Evolutionary conservation across 2,329 filamentous ascomycete genomes (phyloP).

Genomic region (Anthostomella pinea): DNA sequence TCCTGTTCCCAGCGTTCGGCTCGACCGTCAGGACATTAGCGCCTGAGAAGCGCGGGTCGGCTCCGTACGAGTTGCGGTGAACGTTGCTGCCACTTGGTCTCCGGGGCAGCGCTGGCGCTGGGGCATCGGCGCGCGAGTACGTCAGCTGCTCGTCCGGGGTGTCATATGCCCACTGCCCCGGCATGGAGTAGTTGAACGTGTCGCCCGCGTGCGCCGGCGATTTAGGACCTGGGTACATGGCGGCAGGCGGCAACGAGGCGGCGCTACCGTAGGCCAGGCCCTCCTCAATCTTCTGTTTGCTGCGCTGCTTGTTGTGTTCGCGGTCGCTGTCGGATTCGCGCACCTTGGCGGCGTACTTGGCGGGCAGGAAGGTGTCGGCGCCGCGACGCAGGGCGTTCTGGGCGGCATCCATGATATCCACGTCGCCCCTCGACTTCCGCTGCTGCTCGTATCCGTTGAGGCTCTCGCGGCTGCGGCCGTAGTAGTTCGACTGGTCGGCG

Average conservation of each 20-base stretch:
- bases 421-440: conserved; percentile 24
- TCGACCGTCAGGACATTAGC: conserved; percentile 43
- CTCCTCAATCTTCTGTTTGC: conserved; percentile 39
- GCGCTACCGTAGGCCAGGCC: conserved; percentile 50
- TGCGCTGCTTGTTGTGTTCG: conserved; percentile 32
- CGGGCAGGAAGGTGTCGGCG: conserved; percentile 30
- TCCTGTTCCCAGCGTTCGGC: conserved; percentile 31
- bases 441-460: conserved; percentile 5
- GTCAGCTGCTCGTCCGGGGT: conserved; percentile 32
- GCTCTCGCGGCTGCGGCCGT: conserved; percentile 13
- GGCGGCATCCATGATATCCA: conserved; percentile 24
- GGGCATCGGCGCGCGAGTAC: conserved; percentile 28
- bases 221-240: conserved; percentile 19
- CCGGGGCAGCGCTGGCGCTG: too few species aligned
- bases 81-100: too few species aligned
- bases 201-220: conserved; percentile 23
- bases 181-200: conserved; percentile 30
- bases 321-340: conserved; percentile 32
- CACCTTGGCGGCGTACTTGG: conserved; percentile 29
- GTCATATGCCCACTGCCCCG: conserved; percentile 39
- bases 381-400: conserved; percentile 27
- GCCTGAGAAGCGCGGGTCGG: conserved; percentile 38
- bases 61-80: conserved; percentile 32
- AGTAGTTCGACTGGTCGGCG: conserved; percentile 1
- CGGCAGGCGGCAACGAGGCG: conserved; percentile 10